Conservation (phyloP, 768 basidiomycete genomes). For the Clavulina sp. region DNA sequence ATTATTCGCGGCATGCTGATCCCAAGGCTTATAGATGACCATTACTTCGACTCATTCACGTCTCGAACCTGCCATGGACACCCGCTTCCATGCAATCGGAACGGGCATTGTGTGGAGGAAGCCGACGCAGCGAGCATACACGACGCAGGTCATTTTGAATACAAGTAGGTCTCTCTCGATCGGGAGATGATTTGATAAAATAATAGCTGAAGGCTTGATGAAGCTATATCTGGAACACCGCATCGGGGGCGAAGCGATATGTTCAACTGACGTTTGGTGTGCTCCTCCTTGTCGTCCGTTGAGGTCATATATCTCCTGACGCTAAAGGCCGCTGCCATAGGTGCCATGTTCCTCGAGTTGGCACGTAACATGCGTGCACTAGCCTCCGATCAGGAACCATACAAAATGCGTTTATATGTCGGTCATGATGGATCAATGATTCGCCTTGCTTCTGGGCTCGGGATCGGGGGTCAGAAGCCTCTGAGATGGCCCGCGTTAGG, state of each 20-base stretch:
- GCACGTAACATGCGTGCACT: constrained; percentile 24
- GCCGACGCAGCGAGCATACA: constrained; percentile 23
- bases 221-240: constrained; percentile 35
- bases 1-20: not conserved
- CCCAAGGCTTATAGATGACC: constrained; percentile 22
- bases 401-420: constrained; percentile 27
- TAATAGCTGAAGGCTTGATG: not conserved
- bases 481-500: constrained; percentile 26
- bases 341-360: constrained; percentile 31
- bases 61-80: constrained; percentile 31
- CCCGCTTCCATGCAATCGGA: constrained; percentile 27
- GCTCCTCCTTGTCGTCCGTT: not conserved
- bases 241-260: constrained; percentile 27
- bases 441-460: constrained; percentile 25
- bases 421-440: constrained; percentile 34
- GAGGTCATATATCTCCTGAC: not conserved
- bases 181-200: not conserved
- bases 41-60: constrained; percentile 35
- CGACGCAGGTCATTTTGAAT: constrained; percentile 25
- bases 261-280: constrained; percentile 29
- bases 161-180: constrained; percentile 18
- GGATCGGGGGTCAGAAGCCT: constrained; percentile 19
- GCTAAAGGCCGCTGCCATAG: constrained; percentile 14
- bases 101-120: constrained; percentile 25
- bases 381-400: constrained; percentile 18